phyloP scores from a whole-genome alignment of 495 filamentous ascomycete genomes.

The Daldinia vernicosa region DNA sequence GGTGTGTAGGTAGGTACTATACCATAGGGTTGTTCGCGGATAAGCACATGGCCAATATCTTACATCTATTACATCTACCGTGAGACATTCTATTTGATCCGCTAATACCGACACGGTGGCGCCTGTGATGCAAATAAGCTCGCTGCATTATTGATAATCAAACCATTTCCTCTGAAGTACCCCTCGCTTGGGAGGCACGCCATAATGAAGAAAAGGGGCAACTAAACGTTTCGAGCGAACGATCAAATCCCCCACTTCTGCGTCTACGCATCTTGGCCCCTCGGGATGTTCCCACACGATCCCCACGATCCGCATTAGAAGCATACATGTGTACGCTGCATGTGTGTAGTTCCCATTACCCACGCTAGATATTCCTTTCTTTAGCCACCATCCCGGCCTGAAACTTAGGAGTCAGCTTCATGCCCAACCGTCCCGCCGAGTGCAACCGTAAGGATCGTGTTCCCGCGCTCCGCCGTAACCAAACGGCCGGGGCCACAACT shows the following conservation, averaged over 20 bases:
- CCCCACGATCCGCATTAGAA: slow-evolving; percentile 32
- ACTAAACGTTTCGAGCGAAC: slow-evolving; percentile 20
- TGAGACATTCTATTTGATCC: slow-evolving; percentile 18
- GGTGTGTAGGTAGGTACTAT: background rate
- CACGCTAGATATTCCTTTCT: slow-evolving; percentile 5
- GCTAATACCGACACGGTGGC: slow-evolving; percentile 29
- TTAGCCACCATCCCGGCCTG: slow-evolving; percentile 20
- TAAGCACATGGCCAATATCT: background rate
- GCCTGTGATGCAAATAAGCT: slow-evolving; percentile 21
- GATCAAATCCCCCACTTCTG: slow-evolving; percentile 32
- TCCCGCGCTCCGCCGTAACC: slow-evolving; percentile 20
- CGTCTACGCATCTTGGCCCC: slow-evolving; percentile 11
- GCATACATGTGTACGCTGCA: slow-evolving; percentile 6
- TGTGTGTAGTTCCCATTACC: slow-evolving; percentile 28
- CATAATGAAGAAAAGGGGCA: slow-evolving; percentile 3
- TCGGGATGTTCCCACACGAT: slow-evolving; percentile 32
- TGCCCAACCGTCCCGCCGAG: slow-evolving; percentile 28
- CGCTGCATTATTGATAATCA: slow-evolving; percentile 22
- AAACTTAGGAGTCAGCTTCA: slow-evolving; percentile 23
- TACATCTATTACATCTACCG: slow-evolving; percentile 11
- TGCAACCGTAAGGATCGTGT: slow-evolving; percentile 21
- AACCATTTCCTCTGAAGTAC: background rate
- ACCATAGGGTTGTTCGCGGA: slow-evolving; percentile 5
- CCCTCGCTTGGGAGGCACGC: slow-evolving; percentile 13
- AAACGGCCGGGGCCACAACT: slow-evolving; percentile 26